These are phyloP conservation scores for Diaporthe sp. DNA, from an alignment of 2,329 filamentous ascomycete genomes.

Conservation along the genomic window DNA sequence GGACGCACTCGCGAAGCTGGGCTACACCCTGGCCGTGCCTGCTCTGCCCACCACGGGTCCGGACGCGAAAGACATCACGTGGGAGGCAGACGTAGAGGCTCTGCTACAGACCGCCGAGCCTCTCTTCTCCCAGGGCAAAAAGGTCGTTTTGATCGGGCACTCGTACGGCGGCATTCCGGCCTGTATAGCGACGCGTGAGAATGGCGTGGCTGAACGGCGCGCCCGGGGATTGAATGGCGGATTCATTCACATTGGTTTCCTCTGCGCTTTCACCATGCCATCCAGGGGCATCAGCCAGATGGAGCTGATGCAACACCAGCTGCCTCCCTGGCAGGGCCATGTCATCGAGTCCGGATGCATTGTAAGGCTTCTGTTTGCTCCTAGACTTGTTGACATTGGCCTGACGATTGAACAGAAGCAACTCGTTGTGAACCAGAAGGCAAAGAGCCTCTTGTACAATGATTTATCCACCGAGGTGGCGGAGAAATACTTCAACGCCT, in stretches of 20 bases:
- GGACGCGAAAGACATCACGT: neutral
- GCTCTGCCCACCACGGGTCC: neutral
- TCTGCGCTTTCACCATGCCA: neutral
- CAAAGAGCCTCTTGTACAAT: neutral
- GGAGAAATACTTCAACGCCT: neutral
- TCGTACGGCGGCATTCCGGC: slow-evolving; percentile 15
- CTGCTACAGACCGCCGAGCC: neutral
- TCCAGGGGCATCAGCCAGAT: neutral
- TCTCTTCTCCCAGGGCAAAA: neutral
- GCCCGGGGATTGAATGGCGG: neutral
- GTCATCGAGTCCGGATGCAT: neutral
- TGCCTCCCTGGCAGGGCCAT: neutral
- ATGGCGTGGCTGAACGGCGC: neutral
- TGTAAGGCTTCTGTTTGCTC: no score
- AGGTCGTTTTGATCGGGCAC: slow-evolving; percentile 1
- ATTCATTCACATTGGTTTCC: neutral
- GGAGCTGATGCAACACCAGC: neutral
- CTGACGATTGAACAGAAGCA: neutral
- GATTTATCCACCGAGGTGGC: neutral
- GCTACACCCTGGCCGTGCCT: neutral
- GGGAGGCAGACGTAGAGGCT: neutral
- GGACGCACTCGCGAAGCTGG: neutral
- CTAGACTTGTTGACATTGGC: no score
- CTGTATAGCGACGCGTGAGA: neutral
- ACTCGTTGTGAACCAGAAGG: neutral